These are phyloP conservation scores for Pseudotulostoma volvatum DNA, from an alignment of 495 filamentous ascomycete species.

Conservation along the genomic window DNA sequence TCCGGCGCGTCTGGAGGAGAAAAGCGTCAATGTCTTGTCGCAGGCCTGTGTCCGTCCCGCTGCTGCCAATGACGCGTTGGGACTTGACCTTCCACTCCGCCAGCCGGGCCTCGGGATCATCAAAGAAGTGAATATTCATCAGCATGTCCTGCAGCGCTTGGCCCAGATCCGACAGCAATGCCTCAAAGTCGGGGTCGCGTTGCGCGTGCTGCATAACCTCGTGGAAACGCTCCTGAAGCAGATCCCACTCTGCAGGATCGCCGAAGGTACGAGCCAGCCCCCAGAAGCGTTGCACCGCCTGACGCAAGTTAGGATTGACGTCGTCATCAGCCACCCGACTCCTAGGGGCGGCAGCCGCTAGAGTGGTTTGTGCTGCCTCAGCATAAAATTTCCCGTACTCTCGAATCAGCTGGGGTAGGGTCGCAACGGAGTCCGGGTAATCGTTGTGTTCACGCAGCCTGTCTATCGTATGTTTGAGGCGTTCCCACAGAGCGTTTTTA, in stretches of 20 bases:
- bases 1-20: conserved; percentile 48
- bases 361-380: conserved; percentile 45
- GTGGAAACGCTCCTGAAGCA: conserved; percentile 47
- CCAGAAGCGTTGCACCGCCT: conserved; percentile 65
- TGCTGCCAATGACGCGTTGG: conserved; percentile 39
- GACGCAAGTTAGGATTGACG: conserved; percentile 56
- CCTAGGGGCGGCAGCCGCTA: conserved; percentile 41
- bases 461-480: conserved; percentile 59
- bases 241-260: conserved; percentile 55
- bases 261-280: conserved; percentile 62
- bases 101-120: conserved; percentile 52
- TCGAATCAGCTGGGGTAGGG: conserved; percentile 55
- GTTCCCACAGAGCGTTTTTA: conserved; percentile 51
- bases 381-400: conserved; percentile 67
- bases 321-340: conserved; percentile 59
- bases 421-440: conserved; percentile 74
- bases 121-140: conserved; percentile 74
- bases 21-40: conserved; percentile 58
- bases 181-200: conserved; percentile 70
- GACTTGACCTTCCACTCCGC: conserved; percentile 53
- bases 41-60: conserved; percentile 46
- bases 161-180: conserved; percentile 52
- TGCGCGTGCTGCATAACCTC: conserved; percentile 56
- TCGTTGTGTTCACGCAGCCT: conserved; percentile 60
- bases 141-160: conserved; percentile 62